A percentile compares a stretch with the other conserved stretches of the same genome.
These are phyloP conservation scores for Phytophthora parvispora DNA, from an alignment of 352 stramenopile species.

Conservation along the genomic window DNA sequence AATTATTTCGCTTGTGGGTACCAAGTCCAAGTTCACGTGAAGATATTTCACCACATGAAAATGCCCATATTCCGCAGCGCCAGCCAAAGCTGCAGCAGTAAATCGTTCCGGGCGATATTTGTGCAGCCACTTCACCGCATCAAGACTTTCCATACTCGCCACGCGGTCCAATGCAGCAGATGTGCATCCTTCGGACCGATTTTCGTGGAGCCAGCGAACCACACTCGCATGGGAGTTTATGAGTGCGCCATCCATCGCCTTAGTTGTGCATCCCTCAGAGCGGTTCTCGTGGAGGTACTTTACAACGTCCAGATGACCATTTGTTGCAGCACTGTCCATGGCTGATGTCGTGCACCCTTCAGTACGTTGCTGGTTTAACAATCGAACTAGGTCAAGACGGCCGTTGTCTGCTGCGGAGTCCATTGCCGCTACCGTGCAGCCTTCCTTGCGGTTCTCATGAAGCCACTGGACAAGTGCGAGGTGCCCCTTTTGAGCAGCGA, in stretches of 20 bases:
- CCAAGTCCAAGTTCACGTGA: background rate
- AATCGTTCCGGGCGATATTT: no score
- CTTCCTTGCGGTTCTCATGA: background rate
- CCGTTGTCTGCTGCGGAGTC: background rate
- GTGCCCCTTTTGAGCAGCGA: background rate
- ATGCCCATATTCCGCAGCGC: background rate
- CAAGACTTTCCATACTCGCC: background rate
- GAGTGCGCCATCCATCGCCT: no score
- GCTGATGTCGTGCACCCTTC: background rate
- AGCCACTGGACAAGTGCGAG: background rate
- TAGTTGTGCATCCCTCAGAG: background rate
- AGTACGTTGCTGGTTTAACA: background rate
- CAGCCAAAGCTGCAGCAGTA: no score
- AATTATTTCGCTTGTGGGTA: background rate
- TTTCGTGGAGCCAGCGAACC: no score
- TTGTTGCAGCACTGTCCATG: conserved; percentile 2
- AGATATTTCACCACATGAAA: background rate
- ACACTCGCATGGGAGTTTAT: no score
- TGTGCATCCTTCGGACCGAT: conserved; percentile 3
- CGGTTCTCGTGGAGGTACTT: background rate
- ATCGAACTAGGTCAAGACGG: background rate
- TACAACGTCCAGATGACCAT: background rate
- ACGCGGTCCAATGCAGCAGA: background rate
- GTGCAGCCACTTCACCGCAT: conserved; percentile 1
- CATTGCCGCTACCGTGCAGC: background rate